Conservation (phyloP, 1,139 yeast species). For the Saccharomycopsis crataegensis region DNA sequence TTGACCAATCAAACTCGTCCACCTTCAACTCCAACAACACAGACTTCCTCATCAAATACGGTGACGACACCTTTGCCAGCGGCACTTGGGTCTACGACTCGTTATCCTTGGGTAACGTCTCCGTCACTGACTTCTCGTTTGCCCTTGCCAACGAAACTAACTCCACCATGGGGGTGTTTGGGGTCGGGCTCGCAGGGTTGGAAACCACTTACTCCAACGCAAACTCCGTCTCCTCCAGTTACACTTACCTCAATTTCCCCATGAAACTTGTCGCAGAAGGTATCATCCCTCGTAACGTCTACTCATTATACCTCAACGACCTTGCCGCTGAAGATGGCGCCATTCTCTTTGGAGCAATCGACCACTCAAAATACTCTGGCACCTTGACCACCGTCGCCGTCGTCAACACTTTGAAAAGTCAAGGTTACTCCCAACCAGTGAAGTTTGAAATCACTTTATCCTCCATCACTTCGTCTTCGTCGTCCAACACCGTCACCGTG, state of each 20-base stretch:
- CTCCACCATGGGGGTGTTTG: constrained; percentile 51
- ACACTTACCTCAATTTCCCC: constrained; percentile 51
- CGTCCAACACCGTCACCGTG: constrained; percentile 21
- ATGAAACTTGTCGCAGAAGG: constrained; percentile 46
- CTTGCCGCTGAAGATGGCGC: constrained; percentile 35
- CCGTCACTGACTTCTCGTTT: constrained; percentile 41
- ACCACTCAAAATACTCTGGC: constrained; percentile 44
- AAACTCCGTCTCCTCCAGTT: constrained; percentile 20
- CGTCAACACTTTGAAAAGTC: constrained; percentile 29
- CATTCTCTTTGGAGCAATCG: constrained; percentile 53
- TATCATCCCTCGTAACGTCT: constrained; percentile 41
- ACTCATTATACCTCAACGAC: constrained; percentile 44
- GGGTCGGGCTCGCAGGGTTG: constrained; percentile 50
- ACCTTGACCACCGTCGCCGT: constrained; percentile 39
- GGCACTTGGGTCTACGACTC: constrained; percentile 64
- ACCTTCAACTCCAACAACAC: constrained; percentile 40
- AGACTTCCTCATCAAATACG: constrained; percentile 47
- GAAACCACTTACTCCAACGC: constrained; percentile 37
- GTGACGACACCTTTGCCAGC: constrained; percentile 51
- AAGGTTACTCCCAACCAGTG: constrained; percentile 28
- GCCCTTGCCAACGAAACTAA: constrained; percentile 52
- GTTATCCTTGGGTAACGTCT: constrained; percentile 36
- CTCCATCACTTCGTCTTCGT: constrained; percentile 30
- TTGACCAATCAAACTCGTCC: constrained; percentile 35
- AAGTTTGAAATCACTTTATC: constrained; percentile 42